A percentile compares a stretch with the other conserved stretches of the same genome.
phyloP scores from a whole-genome alignment of 2,329 filamentous ascomycete genomes.

The Trematosphaeria pertusa region DNA sequence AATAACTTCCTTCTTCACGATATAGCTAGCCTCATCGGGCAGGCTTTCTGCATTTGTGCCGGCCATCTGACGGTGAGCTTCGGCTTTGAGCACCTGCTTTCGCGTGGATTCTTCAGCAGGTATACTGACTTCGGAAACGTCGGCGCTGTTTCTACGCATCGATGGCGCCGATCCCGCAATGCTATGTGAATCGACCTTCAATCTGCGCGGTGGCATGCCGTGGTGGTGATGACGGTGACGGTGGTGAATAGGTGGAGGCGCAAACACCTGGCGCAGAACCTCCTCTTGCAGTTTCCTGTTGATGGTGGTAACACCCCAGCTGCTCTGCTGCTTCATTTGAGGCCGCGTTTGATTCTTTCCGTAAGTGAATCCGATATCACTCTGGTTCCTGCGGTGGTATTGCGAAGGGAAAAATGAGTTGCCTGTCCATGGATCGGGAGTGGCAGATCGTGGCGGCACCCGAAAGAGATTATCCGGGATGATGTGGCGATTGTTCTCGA shows the following conservation, averaged over 20 bases:
- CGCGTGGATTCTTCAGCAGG: conserved; percentile 47
- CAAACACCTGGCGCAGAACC: conserved; percentile 90
- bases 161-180: conserved; percentile 43
- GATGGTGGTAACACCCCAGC: conserved; percentile 90
- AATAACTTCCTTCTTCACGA: conserved; percentile 30
- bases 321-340: conserved; percentile 58
- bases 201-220: conserved; percentile 61
- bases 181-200: conserved; percentile 34
- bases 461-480: conserved; percentile 84
- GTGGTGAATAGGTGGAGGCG: conserved; percentile 82
- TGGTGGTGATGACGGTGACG: conserved; percentile 74
- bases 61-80: conserved; percentile 45
- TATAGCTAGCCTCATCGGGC: conserved; percentile 3
- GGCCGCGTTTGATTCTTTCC: conserved; percentile 42
- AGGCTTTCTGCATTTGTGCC: conserved; percentile 13
- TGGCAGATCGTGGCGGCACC: conserved; percentile 57
- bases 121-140: conserved; percentile 39
- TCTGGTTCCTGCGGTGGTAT: conserved; percentile 45
- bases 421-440: conserved; percentile 45
- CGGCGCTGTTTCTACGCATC: conserved; percentile 48
- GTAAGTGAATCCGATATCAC: conserved; percentile 34
- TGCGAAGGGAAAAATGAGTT: conserved; percentile 38
- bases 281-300: conserved; percentile 89
- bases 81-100: conserved; percentile 52
- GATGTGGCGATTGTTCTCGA: conserved; percentile 93